Conservation (phyloP, 192 early-diverging fungal species). For the Geosiphon pyriformis region DNA sequence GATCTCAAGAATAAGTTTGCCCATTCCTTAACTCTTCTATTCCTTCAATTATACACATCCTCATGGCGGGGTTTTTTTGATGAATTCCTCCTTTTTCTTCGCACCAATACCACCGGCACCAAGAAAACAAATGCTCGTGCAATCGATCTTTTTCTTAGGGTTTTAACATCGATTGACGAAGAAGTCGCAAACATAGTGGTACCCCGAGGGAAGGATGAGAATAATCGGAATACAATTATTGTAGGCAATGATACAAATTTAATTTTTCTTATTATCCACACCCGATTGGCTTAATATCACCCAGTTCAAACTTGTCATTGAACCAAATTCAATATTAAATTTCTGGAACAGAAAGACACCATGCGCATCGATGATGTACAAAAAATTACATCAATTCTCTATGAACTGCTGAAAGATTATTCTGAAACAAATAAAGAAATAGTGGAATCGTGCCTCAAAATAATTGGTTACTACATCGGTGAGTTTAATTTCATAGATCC, state of each 20-base stretch:
- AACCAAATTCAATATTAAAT: not conserved
- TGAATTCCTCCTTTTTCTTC: conserved; percentile 68
- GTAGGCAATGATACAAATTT: conserved; percentile 8
- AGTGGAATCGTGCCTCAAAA: conserved; percentile 58
- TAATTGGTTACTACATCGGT: conserved; percentile 82
- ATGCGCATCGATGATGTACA: conserved; percentile 82
- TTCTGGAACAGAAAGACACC: conserved; percentile 60
- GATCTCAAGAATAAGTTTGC: conserved; percentile 79
- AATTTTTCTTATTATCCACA: not conserved
- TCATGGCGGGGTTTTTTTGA: conserved; percentile 86
- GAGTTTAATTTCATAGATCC: conserved; percentile 8
- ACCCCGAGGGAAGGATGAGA: conserved; percentile 58
- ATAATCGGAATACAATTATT: conserved; percentile 69
- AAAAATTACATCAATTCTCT: conserved; percentile 68
- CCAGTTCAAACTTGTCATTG: not conserved
- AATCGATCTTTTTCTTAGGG: conserved; percentile 71
- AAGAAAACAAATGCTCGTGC: conserved; percentile 46
- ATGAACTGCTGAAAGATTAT: conserved; percentile 62
- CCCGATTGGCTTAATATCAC: not conserved
- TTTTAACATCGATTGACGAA: conserved; percentile 79
- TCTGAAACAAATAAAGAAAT: conserved; percentile 54
- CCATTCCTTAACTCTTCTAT: conserved; percentile 73
- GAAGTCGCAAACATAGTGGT: conserved; percentile 76
- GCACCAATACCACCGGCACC: conserved; percentile 41
- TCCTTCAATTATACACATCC: conserved; percentile 74